Percentiles rank a stretch among this genome's conserved stretches.
These are phyloP conservation scores for Pseudogymnoascus sp. DNA, from an alignment of 2,329 filamentous ascomycete species.

Conservation along the genomic window DNA sequence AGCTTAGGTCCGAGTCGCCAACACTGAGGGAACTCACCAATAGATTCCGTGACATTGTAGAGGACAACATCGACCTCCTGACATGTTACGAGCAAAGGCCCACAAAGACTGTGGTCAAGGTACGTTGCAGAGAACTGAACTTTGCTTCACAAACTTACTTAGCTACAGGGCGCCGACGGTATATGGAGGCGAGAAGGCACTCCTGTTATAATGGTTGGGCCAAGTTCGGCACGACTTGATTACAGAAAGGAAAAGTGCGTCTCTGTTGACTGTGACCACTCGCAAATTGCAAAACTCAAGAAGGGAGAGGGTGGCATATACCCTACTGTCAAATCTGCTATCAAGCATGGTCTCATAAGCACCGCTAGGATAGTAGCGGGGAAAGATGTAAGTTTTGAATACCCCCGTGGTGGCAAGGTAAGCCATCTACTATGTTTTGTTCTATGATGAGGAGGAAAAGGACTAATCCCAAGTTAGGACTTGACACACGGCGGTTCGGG, in stretches of 20 bases:
- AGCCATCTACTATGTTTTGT: neutral
- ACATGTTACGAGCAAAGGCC: conserved; percentile 17
- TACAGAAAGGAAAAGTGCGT: conserved; percentile 11
- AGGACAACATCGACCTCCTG: conserved; percentile 14
- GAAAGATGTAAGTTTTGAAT: neutral
- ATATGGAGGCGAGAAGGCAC: conserved; percentile 17
- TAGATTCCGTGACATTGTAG: conserved; percentile 14
- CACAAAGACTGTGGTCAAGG: conserved; percentile 16
- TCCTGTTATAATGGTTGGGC: conserved; percentile 13
- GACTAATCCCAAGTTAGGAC: neutral
- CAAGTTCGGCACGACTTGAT: conserved; percentile 12
- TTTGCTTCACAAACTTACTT: neutral
- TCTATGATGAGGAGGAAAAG: neutral
- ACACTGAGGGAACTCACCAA: conserved; percentile 15
- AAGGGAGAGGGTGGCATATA: conserved; percentile 6
- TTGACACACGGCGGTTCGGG: neutral
- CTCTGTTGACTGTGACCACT: conserved; percentile 15
- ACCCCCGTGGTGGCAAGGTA: neutral
- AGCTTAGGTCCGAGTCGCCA: conserved; percentile 16
- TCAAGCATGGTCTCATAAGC: neutral
- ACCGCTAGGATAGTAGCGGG: conserved; percentile 4
- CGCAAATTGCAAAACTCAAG: conserved; percentile 16
- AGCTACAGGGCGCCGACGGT: conserved; percentile 2
- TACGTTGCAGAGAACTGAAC: neutral
- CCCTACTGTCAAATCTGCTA: conserved; percentile 1